These are phyloP conservation scores for Dacryopinax primogenitus DNA, from an alignment of 768 basidiomycete species.

Conservation along the genomic window DNA sequence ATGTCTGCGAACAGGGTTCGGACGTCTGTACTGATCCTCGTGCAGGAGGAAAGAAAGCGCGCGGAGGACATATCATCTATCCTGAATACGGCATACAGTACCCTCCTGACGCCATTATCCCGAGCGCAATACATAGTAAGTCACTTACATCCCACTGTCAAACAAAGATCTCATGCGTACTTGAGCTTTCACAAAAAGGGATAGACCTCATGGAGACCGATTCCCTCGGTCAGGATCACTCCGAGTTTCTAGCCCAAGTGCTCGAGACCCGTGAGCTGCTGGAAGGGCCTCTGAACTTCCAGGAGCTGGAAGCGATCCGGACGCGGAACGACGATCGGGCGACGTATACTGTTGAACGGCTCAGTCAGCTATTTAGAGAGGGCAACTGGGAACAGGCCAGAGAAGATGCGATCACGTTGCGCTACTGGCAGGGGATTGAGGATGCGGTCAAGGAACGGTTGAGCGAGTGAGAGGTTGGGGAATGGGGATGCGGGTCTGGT, in stretches of 20 bases:
- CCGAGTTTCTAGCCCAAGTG: slow-evolving; percentile 54
- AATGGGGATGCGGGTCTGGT: no score
- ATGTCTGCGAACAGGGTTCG: slow-evolving; percentile 16
- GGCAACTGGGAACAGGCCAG: slow-evolving; percentile 48
- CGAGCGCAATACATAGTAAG: slow-evolving; percentile 61
- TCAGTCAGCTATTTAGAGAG: slow-evolving; percentile 40
- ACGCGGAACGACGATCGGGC: slow-evolving; percentile 48
- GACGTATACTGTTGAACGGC: slow-evolving; percentile 30
- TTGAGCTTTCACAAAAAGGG: slow-evolving; percentile 42
- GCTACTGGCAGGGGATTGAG: slow-evolving; percentile 58
- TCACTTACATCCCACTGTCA: slow-evolving; percentile 13
- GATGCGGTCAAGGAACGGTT: slow-evolving; percentile 31
- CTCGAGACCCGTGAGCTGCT: slow-evolving; percentile 69
- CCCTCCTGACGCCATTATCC: slow-evolving; percentile 54
- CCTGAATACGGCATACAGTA: slow-evolving; percentile 72
- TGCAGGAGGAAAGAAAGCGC: slow-evolving; percentile 42
- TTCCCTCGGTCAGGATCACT: slow-evolving; percentile 45
- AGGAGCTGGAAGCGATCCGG: slow-evolving; percentile 40
- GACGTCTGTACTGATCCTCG: slow-evolving; percentile 8
- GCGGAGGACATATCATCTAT: slow-evolving; percentile 58
- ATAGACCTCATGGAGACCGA: slow-evolving; percentile 53
- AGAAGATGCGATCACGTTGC: slow-evolving; percentile 49
- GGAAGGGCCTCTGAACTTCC: slow-evolving; percentile 43
- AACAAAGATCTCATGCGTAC: neutral
- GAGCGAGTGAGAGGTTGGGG: neutral